Base-by-base conservation (phyloP, 768 basidiomycete species). In the Mycena maculata region DNA sequence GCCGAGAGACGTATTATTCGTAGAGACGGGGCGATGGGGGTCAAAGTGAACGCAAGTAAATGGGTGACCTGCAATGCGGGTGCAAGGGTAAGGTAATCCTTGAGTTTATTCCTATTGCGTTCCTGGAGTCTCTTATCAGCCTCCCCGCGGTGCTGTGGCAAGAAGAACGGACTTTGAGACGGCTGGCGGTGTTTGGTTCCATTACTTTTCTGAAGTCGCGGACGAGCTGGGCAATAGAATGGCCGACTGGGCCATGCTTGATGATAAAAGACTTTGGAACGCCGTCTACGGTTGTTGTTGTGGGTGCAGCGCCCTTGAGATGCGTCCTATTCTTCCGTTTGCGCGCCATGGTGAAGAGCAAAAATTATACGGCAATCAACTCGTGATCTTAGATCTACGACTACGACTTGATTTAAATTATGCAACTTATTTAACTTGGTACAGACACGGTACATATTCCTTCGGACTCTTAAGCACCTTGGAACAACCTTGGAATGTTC, bases 151-250 rank as follows among this genome's bases (percentile, higher is more conserved):
- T 23, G 1, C 27, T 3, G 25, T 4, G n/a, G 22, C 1, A 45
- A 50, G 28, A 25, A 53, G 65, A 36, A 82, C 82, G 70, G 68
- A 97, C 96, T 80, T 83, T 90, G n/a, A 99, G 85, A 54, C 98
- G 87, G 68, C 90, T 91, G 22, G 97, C 98, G 16, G 98, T 99
- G 75, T 98, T 95, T 65, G 98, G 98, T 77, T 99, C 98, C 94
- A 99, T 94, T 66, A 98, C 94, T 79, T 94, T 93, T 74, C 98
- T 85, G 75, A 98, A 82, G 80, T 99, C 97, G 61, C 93, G 87
- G 22, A 98, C 96, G 39, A 99, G 91, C 75, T 96, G 94, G 6
- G 90, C 81, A 61, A 98, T 82, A 10, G 94, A 95, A 53, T 87
- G 84, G 22, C 98, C 97, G 31, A 99, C 96, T 63, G 91, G 89